Evolutionary conservation across 1,284 basidiomycete species (phyloP), one percentile per base, ranked within the genome.

Genomic region (Rhodotorula sp.): DNA sequence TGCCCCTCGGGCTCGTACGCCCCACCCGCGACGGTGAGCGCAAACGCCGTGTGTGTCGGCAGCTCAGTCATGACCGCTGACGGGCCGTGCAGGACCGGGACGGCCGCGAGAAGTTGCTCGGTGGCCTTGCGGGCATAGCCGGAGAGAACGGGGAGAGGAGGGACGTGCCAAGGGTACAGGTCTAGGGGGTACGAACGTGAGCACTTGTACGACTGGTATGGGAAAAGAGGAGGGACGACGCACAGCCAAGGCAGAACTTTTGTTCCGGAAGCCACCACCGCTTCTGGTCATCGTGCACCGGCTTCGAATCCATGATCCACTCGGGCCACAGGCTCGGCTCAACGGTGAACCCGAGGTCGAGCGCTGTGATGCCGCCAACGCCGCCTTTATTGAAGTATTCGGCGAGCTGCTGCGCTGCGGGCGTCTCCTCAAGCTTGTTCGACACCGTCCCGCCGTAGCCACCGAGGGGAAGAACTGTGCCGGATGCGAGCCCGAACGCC

Each of bases 381-480:
- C 73, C 73, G n/a, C 75, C 75, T 25, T 64, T 60, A 57, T 76
- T 76, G 64, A 76, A 76, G 61, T 76, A 76, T 36, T 61, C 57
- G 5, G 70, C 68, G 22, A 76, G 65, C 19, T 64, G 66, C 19
- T 56, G 32, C 25, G 75, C 75, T 4, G 69, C 75, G 4, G 70
- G 70, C 17, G 60, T 56, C 44, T 67, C 58, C 51, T 76, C 75
- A 51, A 76, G 68, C 32, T 71, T 63, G 48, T 70, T 65, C 19
- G 41, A 59, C 32, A 53, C 57, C 2, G 53, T 54, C n/a, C 48
- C 34, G 48, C 17, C 5, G 39, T 7, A 44, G 21, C 39, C 57
- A n/a, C 57, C 57, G 39, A 44, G 10, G 6, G 39, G 27, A 6
- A 21, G n/a, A 9, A 36, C 29, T 34, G 10, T 29, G 25, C 36